These are phyloP conservation scores for Fusarium anguioides DNA, from an alignment of 2,329 filamentous ascomycete species.

Conservation along the genomic window DNA sequence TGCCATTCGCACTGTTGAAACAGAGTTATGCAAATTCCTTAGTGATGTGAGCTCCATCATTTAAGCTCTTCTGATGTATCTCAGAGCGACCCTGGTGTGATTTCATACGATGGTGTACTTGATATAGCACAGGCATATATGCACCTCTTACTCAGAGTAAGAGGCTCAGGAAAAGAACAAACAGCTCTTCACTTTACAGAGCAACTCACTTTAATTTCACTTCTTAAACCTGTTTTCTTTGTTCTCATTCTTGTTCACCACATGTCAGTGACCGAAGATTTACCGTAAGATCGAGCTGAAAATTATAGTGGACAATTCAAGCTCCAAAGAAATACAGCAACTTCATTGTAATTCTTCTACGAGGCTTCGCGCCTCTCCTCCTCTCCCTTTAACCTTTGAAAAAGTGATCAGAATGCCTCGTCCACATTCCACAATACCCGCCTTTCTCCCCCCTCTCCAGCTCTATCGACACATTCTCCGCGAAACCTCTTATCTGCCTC, in stretches of 20 bases:
- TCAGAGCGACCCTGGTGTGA: not conserved
- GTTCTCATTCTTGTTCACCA: not conserved
- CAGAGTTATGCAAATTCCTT: not conserved
- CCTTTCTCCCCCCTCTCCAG: constrained; percentile 44
- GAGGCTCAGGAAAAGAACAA: not conserved
- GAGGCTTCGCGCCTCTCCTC: constrained; percentile 21
- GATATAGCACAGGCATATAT: not conserved
- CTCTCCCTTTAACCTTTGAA: not conserved
- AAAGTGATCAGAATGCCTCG: constrained; percentile 43
- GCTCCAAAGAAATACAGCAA: not conserved
- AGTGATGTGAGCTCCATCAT: not conserved
- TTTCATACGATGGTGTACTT: not conserved
- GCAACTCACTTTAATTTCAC: not conserved
- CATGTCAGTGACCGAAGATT: constrained; percentile 23
- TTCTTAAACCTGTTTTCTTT: not conserved
- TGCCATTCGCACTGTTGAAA: not conserved
- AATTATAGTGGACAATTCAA: constrained; percentile 5
- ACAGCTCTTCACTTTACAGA: not conserved
- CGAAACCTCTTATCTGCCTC: constrained; percentile 69
- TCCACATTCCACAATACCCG: constrained; percentile 43
- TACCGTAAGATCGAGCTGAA: constrained; percentile 23
- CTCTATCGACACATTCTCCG: constrained; percentile 70
- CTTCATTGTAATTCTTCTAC: not conserved
- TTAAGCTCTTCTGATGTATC: not conserved
- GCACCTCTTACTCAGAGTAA: not conserved